Percentiles rank a stretch among this genome's conserved stretches.
Evolutionary conservation across 768 basidiomycete genomes (phyloP).

Genomic region (Cyclocybe aegerita): DNA sequence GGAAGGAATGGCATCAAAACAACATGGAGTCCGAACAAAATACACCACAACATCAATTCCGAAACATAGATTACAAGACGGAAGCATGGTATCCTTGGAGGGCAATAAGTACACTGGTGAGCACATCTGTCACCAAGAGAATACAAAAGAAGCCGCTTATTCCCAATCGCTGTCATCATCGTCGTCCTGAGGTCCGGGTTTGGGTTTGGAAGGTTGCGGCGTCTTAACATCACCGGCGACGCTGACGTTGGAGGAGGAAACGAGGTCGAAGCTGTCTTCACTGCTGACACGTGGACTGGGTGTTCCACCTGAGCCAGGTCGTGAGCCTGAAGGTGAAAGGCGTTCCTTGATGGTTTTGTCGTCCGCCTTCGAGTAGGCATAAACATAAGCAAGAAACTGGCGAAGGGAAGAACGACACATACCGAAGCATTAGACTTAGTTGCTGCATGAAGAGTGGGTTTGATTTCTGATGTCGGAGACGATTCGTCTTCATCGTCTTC

Average conservation of each 20-base stretch:
- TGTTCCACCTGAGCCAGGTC: slow-evolving; percentile 30
- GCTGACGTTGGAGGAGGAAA: slow-evolving; percentile 55
- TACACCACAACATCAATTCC: no score
- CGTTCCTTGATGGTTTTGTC: slow-evolving; percentile 14
- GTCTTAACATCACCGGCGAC: slow-evolving; percentile 35
- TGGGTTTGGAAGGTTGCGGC: background rate
- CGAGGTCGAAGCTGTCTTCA: slow-evolving; percentile 68
- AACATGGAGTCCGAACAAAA: no score
- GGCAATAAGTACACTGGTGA: background rate
- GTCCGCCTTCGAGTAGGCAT: slow-evolving; percentile 8
- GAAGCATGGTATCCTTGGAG: no score
- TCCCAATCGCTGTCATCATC: slow-evolving; percentile 69
- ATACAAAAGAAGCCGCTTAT: slow-evolving; percentile 24
- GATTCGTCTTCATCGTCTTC: slow-evolving; percentile 89
- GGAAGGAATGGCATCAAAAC: no score
- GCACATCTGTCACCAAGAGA: background rate
- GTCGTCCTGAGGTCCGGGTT: slow-evolving; percentile 27
- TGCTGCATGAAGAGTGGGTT: slow-evolving; percentile 6
- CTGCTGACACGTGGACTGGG: slow-evolving; percentile 56
- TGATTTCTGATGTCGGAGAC: slow-evolving; percentile 10
- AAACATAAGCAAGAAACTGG: slow-evolving; percentile 4
- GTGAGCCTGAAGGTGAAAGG: slow-evolving; percentile 24
- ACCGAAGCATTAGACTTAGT: slow-evolving; percentile 1
- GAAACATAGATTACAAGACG: no score
- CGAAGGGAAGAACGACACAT: background rate